Evolutionary conservation across 495 filamentous ascomycete genomes (phyloP).

Genomic region (Aspergillus haitiensis): DNA sequence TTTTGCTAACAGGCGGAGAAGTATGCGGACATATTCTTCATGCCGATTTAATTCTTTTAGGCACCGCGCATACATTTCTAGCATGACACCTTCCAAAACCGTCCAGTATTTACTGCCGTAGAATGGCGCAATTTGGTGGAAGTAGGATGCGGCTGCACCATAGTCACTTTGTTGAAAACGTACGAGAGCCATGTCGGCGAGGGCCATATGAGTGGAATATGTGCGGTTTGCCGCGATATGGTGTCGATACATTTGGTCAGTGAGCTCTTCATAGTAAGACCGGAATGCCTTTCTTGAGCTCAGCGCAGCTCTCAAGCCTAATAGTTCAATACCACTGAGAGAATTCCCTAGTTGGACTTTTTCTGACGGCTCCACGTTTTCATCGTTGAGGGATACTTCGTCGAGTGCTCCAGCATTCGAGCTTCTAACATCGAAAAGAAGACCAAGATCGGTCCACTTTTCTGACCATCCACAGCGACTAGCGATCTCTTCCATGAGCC

Average conservation of each 20-base stretch:
- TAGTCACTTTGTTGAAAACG: constrained; percentile 73
- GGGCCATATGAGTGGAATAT: constrained; percentile 71
- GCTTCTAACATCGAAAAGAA: constrained; percentile 52
- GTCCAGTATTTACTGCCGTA: constrained; percentile 82
- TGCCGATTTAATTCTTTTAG: constrained; percentile 71
- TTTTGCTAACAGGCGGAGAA: constrained; percentile 75
- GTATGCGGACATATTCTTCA: constrained; percentile 76
- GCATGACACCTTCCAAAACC: constrained; percentile 74
- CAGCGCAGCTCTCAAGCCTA: constrained; percentile 35
- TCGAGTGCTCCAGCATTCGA: constrained; percentile 53
- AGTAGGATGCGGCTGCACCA: constrained; percentile 70
- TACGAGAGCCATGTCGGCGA: constrained; percentile 83
- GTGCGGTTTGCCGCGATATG: constrained; percentile 72
- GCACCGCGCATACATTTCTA: constrained; percentile 83
- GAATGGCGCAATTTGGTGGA: constrained; percentile 76
- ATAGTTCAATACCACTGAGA: constrained; percentile 35
- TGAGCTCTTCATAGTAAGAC: constrained; percentile 68
- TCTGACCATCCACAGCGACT: constrained; percentile 72
- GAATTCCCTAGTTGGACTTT: constrained; percentile 45
- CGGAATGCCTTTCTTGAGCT: constrained; percentile 43
- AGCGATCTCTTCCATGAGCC: constrained; percentile 72
- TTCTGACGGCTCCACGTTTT: constrained; percentile 18
- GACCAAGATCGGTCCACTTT: constrained; percentile 67
- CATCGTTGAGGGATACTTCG: constrained; percentile 44
- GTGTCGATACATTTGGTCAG: constrained; percentile 69